Base-by-base conservation (phyloP, 768 basidiomycete species). In the Amanita subjunquillea region DNA sequence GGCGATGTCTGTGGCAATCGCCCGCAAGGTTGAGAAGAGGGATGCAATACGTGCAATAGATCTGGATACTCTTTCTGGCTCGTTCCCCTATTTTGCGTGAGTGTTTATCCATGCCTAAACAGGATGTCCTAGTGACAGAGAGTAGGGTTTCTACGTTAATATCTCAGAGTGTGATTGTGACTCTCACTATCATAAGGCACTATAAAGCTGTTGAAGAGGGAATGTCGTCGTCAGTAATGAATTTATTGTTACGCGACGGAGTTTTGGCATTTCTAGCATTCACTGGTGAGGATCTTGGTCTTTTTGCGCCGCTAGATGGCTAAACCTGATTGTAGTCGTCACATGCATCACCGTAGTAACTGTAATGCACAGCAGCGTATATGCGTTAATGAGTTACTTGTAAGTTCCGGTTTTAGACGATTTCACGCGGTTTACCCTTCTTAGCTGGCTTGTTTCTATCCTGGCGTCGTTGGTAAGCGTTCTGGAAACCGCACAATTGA, bases 31-130 rank as follows among this genome's bases (percentile, higher is more conserved):
- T 3, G 23, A 22, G 25, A 23, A 8, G 25, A 15, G 36, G 3
- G 6, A 29, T 12, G 25, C 29, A n/a, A 52, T 32, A 23, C 4
- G 17, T 10, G 41, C 15, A 4, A 42, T 30, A 10, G 17, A 25
- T 4, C 8, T 13, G 32, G 39, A 52, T 2, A 12, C 29, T 3
- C 40, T 23, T 29, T 29, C 41, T 27, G 51, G 40, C 40, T 52
- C 51, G 9, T 52, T 30, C 34, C 41, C 51, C 6, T 52, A 52
- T 37, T 52, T 52, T 13, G 40, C 22, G 51, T 52, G 41, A 34
- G 51, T 34, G 13, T n/a, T 25, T 43, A 32, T 38, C 27, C 5
- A 27, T 29, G 25, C 15, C 38, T 3, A 3, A 9, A n/a, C 2
- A 9, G 37, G 23, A 34, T 12, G 15, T n/a, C n/a, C 12, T 29